A percentile compares a stretch with the other conserved stretches of the same genome.
Conservation (phyloP, 2,329 filamentous ascomycete species). For the Neonectria magnoliae region DNA sequence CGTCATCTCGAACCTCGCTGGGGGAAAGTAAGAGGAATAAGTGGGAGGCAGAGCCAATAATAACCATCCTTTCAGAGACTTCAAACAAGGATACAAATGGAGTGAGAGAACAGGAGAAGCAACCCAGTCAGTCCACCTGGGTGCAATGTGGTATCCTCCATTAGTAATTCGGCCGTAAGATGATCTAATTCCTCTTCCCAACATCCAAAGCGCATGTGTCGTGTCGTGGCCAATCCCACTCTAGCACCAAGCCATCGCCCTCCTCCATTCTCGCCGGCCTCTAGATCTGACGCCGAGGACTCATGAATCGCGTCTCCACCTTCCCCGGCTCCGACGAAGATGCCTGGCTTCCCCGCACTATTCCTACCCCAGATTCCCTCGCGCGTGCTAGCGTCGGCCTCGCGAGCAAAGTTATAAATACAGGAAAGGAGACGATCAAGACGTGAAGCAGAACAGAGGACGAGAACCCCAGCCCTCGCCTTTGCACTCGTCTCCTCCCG, state of each 20-base stretch:
- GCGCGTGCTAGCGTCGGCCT: conserved; percentile 23
- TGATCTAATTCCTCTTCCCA: neutral
- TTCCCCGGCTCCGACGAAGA: conserved; percentile 26
- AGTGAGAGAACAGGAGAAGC: neutral
- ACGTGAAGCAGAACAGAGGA: neutral
- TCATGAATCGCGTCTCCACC: conserved; percentile 9
- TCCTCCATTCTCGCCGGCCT: conserved; percentile 15
- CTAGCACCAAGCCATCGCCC: neutral
- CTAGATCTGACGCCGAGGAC: conserved; percentile 31
- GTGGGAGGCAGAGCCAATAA: neutral
- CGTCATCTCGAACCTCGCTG: neutral
- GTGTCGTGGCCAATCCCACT: neutral
- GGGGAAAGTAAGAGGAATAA: neutral
- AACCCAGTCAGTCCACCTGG: neutral
- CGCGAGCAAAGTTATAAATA: conserved; percentile 8
- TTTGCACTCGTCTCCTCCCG: neutral
- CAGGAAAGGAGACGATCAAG: neutral
- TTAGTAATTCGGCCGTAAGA: neutral
- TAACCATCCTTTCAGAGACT: neutral
- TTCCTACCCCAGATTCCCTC: conserved; percentile 25
- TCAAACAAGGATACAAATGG: neutral
- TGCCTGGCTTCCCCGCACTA: conserved; percentile 26
- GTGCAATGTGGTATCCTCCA: neutral
- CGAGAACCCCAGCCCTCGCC: neutral
- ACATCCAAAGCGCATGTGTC: neutral